phyloP scores from a whole-genome alignment of 2,329 filamentous ascomycete genomes.

The Cryphonectria japonica region DNA sequence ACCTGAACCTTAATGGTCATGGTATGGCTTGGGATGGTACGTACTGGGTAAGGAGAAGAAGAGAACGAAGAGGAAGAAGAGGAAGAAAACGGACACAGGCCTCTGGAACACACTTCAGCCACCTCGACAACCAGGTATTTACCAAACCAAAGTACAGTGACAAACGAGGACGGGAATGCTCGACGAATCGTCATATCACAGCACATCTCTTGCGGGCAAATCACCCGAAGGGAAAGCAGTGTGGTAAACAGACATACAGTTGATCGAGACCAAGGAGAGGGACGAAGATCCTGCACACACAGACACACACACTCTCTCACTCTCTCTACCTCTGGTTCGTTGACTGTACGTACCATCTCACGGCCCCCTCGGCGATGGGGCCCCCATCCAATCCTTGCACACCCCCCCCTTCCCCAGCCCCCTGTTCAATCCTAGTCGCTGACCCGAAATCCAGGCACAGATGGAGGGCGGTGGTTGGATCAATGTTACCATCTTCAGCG shows the following conservation, averaged over 20 bases:
- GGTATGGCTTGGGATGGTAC: neutral
- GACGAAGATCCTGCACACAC: constrained; percentile 16
- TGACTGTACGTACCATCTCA: neutral
- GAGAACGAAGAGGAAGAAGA: neutral
- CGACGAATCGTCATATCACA: neutral
- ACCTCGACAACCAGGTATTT: neutral
- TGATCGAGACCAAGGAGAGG: neutral
- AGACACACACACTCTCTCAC: neutral
- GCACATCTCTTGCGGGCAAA: neutral
- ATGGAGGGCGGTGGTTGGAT: constrained; percentile 21
- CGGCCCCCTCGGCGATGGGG: neutral
- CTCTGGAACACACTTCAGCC: neutral
- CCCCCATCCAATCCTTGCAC: constrained; percentile 11
- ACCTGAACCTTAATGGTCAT: neutral
- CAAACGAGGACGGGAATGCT: neutral
- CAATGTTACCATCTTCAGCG: constrained; percentile 19
- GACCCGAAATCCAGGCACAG: constrained; percentile 9
- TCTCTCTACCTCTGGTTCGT: constrained; percentile 17
- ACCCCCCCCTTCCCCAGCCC: neutral
- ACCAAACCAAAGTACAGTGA: too few relatives aligned
- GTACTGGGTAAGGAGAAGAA: neutral
- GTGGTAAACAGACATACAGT: neutral
- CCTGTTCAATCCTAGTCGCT: constrained; percentile 16
- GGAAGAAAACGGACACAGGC: neutral
- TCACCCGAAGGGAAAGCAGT: neutral